Percentiles rank a stretch among this genome's conserved stretches.
These are phyloP conservation scores for Nitzschia sp. DNA, from an alignment of 108 stramenopile species.

Conservation along the genomic window DNA sequence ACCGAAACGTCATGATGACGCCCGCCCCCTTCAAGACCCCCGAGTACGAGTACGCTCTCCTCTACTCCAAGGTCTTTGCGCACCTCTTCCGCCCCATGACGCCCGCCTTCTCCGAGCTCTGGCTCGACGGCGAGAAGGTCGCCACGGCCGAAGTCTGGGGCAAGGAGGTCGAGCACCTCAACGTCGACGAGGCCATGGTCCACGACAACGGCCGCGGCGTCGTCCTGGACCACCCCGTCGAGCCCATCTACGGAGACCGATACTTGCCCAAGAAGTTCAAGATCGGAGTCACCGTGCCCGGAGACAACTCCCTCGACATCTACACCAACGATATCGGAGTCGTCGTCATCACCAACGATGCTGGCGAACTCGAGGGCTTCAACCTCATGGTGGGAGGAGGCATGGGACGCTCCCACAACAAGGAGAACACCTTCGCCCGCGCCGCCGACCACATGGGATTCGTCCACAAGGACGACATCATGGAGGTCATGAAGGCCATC, in stretches of 20 bases:
- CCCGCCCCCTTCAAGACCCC: slow-evolving; percentile 88
- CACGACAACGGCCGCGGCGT: slow-evolving; percentile 87
- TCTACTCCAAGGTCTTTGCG: slow-evolving; percentile 87
- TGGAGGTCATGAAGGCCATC: slow-evolving; percentile 91
- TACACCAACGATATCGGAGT: slow-evolving; percentile 97
- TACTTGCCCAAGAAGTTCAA: slow-evolving; percentile 99
- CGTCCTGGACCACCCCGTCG: slow-evolving; percentile 78
- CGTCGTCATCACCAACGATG: slow-evolving; percentile 76
- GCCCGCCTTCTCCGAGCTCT: slow-evolving; percentile 90
- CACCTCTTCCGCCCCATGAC: slow-evolving; percentile 94
- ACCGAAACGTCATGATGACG: slow-evolving; percentile 94
- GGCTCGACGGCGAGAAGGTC: slow-evolving; percentile 96
- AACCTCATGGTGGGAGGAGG: slow-evolving; percentile 97
- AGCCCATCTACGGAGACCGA: slow-evolving; percentile 94
- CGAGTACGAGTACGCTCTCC: slow-evolving; percentile 75
- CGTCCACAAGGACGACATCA: slow-evolving; percentile 91
- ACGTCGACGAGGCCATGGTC: slow-evolving; percentile 73
- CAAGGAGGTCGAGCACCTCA: slow-evolving; percentile 70
- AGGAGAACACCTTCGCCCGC: slow-evolving; percentile 96
- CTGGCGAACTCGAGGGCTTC: slow-evolving; percentile 85
- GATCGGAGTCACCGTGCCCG: slow-evolving; percentile 95
- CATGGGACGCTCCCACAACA: slow-evolving; percentile 97
- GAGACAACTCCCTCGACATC: slow-evolving; percentile 95
- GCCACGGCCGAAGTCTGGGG: slow-evolving; percentile 90
- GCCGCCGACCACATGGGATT: slow-evolving; percentile 96